A percentile compares a stretch with the other conserved stretches of the same genome.
Conservation (phyloP, 805 yeast genomes). For the Metschnikowia baotianmanensis region DNA sequence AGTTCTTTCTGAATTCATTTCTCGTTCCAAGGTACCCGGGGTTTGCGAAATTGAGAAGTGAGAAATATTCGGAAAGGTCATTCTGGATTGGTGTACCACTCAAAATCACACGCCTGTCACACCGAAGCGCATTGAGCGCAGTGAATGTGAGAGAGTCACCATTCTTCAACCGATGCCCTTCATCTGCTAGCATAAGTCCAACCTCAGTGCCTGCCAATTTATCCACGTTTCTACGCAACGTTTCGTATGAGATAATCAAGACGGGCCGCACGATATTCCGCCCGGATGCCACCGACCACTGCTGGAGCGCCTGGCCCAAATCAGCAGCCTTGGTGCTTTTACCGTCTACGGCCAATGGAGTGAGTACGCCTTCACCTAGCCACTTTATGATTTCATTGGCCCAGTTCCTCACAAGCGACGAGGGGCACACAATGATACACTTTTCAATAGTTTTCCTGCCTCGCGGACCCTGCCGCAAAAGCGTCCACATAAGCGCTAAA, state of each 20-base stretch:
- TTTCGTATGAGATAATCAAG: conserved; percentile 89
- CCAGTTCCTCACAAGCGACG: conserved; percentile 92
- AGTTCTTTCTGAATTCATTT: conserved; percentile 78
- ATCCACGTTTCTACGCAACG: conserved; percentile 80
- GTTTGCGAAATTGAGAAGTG: conserved; percentile 86
- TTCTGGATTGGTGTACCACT: conserved; percentile 98
- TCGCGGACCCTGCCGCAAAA: conserved; percentile 84
- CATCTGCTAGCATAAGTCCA: conserved; percentile 65
- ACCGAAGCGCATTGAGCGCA: conserved; percentile 77
- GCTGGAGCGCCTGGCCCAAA: conserved; percentile 61
- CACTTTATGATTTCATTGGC: conserved; percentile 94
- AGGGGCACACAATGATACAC: conserved; percentile 92
- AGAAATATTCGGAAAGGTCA: conserved; percentile 90
- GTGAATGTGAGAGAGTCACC: conserved; percentile 92
- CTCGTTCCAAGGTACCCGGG: conserved; percentile 91
- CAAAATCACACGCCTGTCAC: conserved; percentile 83
- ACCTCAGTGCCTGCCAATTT: conserved; percentile 72
- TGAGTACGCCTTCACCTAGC: conserved; percentile 88
- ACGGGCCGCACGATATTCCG: conserved; percentile 91
- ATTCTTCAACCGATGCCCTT: conserved; percentile 48
- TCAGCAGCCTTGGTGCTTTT: conserved; percentile 72
- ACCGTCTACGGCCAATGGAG: conserved; percentile 92
- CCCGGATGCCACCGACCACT: conserved; percentile 88
- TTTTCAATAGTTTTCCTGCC: conserved; percentile 81
- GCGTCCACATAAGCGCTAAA: conserved; percentile 87